phyloP scores from a whole-genome alignment of 345 rosid species.

The Sonneratia alba region DNA sequence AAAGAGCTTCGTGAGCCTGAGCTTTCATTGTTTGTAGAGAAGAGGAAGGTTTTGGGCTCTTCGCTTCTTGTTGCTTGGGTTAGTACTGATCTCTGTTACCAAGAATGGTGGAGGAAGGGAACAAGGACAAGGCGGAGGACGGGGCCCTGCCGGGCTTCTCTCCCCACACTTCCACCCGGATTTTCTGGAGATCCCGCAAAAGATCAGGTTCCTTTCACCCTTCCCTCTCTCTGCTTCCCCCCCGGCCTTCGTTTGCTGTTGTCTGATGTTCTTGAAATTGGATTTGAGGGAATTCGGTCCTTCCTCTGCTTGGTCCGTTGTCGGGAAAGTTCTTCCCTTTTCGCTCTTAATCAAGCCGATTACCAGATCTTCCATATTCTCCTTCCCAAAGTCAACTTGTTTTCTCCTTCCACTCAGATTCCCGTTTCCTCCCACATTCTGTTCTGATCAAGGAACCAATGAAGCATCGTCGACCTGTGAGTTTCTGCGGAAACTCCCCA shows the following conservation, averaged over 20 bases:
- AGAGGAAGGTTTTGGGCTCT: neutral
- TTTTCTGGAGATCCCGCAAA: constrained; percentile 72
- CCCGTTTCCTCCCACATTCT: too few species aligned
- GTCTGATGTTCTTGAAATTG: neutral
- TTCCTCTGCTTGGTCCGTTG: neutral
- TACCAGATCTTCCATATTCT: neutral
- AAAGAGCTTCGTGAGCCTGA: neutral
- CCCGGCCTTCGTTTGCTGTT: neutral
- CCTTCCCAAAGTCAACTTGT: neutral
- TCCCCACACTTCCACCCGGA: constrained; percentile 53
- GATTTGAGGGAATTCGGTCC: neutral
- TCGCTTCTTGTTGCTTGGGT: neutral
- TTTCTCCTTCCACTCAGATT: neutral
- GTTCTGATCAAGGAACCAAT: neutral
- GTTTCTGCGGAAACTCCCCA: neutral
- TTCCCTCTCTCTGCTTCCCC: neutral
- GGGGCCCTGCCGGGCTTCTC: constrained; percentile 55
- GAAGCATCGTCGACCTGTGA: neutral
- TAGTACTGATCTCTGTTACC: neutral
- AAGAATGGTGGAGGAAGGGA: constrained; percentile 14
- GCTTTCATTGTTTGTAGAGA: neutral
- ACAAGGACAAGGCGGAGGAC: constrained; percentile 18
- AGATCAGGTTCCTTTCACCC: constrained; percentile 41
- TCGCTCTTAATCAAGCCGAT: neutral
- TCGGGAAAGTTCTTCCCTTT: neutral